Base-by-base conservation (phyloP, 2,329 filamentous ascomycete genomes). In the Fulvia fulva region DNA sequence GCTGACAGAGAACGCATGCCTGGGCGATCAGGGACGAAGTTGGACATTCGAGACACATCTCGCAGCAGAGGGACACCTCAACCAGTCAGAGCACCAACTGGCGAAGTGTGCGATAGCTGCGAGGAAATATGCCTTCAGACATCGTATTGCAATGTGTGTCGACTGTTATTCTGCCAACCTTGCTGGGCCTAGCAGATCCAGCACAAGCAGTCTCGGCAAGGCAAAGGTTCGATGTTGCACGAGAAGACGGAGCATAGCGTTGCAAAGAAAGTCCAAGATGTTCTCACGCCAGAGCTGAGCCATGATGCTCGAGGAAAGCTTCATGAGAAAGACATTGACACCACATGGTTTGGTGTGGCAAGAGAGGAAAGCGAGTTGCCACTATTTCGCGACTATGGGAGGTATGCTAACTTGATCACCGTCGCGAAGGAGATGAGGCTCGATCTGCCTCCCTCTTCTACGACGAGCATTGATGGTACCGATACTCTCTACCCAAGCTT, bases 381-480 rank as follows among this genome's bases (percentile, higher is more conserved):
- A 1, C 57, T 68, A 1, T 71, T 76, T 32, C 62, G 68, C 32
- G 74, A 76, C 55, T 73, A 71, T 65, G 76, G 76, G 2, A 68
- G 75, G 49, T 78, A 76, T 65, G 70, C 73, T 3, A 66, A 65
- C 4, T 69, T 78, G 32, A 75, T 78, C 68, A 68, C 67, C 3
- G 52, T 53, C 68, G 72, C 57, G 67, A 55, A 56, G n/a, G 30
- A 52, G 28, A 26, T 52, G 6, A 26, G 50, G 12, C 11, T 34
- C 14, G 50, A 52, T 43, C 50, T 41, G 7, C 50, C 50, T 28
- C 30, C 30, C 12, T 32, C 34, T 7, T 52, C 50, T 22, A 41
- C 32, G 7, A 25, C 50, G 30, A 47, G 44, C 12, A 23, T 47
- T 12, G 21, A 47, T 23, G 21, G 44, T 5, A 26, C 3, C 25